Evolutionary conservation across 2,329 filamentous ascomycete species (phyloP).

Genomic region (Emmonsiellopsis sp.): DNA sequence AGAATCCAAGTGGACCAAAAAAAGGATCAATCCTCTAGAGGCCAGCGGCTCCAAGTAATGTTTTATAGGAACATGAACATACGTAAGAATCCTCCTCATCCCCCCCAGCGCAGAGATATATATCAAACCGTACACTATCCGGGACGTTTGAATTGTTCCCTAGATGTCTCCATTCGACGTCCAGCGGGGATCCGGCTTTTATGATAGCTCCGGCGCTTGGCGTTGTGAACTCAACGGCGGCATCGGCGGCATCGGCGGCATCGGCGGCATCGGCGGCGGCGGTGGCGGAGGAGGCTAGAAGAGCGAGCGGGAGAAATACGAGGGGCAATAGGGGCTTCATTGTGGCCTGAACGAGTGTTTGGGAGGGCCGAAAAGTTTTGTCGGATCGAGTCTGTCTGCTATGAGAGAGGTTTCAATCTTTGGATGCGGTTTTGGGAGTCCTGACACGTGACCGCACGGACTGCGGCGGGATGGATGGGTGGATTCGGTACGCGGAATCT

Average conservation of each 20-base stretch:
- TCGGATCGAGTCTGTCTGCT: too few species aligned
- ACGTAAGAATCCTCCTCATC: slow-evolving; percentile 43
- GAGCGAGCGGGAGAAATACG: slow-evolving; percentile 5
- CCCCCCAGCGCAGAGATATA: slow-evolving; percentile 54
- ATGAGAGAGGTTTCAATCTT: too few species aligned
- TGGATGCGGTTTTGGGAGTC: too few species aligned
- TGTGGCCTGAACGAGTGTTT: background rate
- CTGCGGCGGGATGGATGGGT: too few species aligned
- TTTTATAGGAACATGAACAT: too few species aligned
- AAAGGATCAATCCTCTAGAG: slow-evolving; percentile 6
- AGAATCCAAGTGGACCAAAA: background rate
- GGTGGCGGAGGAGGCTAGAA: background rate
- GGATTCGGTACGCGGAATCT: too few species aligned
- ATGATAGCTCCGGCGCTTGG: slow-evolving; percentile 45
- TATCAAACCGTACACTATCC: slow-evolving; percentile 45
- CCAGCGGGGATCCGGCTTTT: slow-evolving; percentile 42
- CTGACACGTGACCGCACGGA: too few species aligned
- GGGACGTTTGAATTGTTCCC: slow-evolving; percentile 41
- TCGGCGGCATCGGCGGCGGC: slow-evolving; percentile 41
- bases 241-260: slow-evolving; percentile 21
- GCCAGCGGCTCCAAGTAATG: too few species aligned
- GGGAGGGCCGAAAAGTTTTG: too few species aligned
- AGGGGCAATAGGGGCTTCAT: background rate
- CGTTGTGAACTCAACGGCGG: slow-evolving; percentile 45
- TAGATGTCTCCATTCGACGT: slow-evolving; percentile 49